These are phyloP conservation scores for Tuber aestivum DNA, from an alignment of 495 filamentous ascomycete species.

Conservation along the genomic window DNA sequence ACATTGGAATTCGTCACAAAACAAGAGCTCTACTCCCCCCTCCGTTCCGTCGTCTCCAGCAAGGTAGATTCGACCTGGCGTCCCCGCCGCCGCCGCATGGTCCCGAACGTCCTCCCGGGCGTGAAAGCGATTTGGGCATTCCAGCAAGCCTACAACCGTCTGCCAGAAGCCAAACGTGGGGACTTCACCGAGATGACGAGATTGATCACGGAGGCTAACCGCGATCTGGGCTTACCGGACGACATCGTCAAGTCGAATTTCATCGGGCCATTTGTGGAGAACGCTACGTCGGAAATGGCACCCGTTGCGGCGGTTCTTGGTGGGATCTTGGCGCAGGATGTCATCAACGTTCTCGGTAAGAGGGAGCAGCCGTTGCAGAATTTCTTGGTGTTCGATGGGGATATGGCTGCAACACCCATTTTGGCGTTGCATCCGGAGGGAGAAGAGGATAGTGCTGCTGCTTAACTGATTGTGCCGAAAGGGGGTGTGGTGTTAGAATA, in stretches of 20 bases:
- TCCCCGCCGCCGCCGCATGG: conserved; percentile 54
- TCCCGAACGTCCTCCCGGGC: conserved; percentile 44
- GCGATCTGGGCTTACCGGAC: conserved; percentile 66
- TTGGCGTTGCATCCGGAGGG: conserved; percentile 70
- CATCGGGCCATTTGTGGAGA: conserved; percentile 47
- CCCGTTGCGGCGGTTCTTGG: conserved; percentile 87
- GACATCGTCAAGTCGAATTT: conserved; percentile 71
- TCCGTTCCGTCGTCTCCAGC: conserved; percentile 44
- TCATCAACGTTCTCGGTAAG: conserved; percentile 87
- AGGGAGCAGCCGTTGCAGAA: conserved; percentile 95
- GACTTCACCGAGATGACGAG: conserved; percentile 54
- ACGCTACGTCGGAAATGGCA: conserved; percentile 57
- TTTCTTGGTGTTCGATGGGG: conserved; percentile 84
- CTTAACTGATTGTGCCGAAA: background rate
- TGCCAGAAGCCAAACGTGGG: conserved; percentile 29
- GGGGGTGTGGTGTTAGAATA: background rate
- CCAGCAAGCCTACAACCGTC: conserved; percentile 29
- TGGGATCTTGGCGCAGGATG: conserved; percentile 85
- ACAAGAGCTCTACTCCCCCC: conserved; percentile 68
- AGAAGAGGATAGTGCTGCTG: conserved; percentile 14
- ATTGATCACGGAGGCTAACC: conserved; percentile 67
- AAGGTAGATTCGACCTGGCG: conserved; percentile 50
- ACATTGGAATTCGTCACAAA: conserved; percentile 86
- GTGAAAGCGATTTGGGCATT: conserved; percentile 43
- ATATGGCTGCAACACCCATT: conserved; percentile 66